Percentiles rank a stretch among this genome's conserved stretches.
Evolutionary conservation across 495 filamentous ascomycete species (phyloP).

Genomic region (Copromyces sp.): DNA sequence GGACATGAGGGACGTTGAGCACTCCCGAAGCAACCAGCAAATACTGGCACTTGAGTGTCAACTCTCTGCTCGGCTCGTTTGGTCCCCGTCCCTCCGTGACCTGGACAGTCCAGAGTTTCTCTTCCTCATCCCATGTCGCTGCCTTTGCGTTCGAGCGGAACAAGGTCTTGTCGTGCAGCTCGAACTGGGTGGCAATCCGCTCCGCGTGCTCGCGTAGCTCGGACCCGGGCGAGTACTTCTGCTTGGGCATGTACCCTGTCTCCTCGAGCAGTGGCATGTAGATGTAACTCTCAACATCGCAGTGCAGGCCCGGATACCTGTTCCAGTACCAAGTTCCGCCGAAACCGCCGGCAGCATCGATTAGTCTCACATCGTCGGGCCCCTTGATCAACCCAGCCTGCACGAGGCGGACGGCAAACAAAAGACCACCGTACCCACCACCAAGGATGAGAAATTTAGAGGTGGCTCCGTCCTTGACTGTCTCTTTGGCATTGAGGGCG

Average conservation of each 20-base stretch:
- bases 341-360: constrained; percentile 40
- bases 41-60: constrained; percentile 28
- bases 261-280: constrained; percentile 53
- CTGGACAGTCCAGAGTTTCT: constrained; percentile 32
- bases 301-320: constrained; percentile 40
- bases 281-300: constrained; percentile 41
- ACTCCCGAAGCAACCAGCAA: constrained; percentile 29
- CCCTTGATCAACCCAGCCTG: constrained; percentile 31
- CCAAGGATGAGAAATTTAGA: constrained; percentile 41
- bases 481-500: constrained; percentile 24
- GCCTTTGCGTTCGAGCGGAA: constrained; percentile 33
- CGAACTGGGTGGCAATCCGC: constrained; percentile 30
- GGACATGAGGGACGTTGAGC: constrained; percentile 35
- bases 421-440: constrained; percentile 41
- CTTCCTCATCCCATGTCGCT: constrained; percentile 34
- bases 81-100: constrained; percentile 28
- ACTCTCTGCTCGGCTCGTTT: constrained; percentile 13
- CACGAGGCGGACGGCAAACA: constrained; percentile 40
- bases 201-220: constrained; percentile 40
- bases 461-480: constrained; percentile 18
- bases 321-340: constrained; percentile 52
- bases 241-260: constrained; percentile 44
- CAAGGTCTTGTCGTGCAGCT: constrained; percentile 34
- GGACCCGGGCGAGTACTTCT: constrained; percentile 32
- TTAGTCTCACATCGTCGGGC: constrained; percentile 36